Percentiles rank a stretch among this genome's conserved stretches.
phyloP scores from a whole-genome alignment of 2,329 filamentous ascomycete genomes.

The Curvularia verruculosa region DNA sequence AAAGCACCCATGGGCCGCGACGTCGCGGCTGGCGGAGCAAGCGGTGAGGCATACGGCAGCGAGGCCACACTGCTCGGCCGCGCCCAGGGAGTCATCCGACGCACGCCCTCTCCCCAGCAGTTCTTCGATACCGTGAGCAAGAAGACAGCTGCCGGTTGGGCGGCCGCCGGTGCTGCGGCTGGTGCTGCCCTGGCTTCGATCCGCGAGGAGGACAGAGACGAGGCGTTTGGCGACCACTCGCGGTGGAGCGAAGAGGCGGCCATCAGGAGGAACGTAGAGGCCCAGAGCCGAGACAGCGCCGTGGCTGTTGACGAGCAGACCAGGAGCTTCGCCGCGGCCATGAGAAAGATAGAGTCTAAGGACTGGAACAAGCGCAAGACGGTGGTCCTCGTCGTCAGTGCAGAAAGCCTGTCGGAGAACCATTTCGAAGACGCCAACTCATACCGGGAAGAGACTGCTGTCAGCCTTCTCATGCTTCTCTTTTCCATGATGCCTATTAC shows the following conservation, averaged over 20 bases:
- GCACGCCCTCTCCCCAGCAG: conserved; percentile 86
- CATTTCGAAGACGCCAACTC: conserved; percentile 61
- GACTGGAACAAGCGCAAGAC: conserved; percentile 61
- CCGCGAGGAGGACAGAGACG: conserved; percentile 79
- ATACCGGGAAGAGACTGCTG: conserved; percentile 76
- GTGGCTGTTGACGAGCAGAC: conserved; percentile 43
- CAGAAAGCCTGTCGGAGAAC: conserved; percentile 67
- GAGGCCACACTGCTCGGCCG: conserved; percentile 72
- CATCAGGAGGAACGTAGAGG: conserved; percentile 59
- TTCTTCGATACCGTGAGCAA: conserved; percentile 83
- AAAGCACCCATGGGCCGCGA: conserved; percentile 28
- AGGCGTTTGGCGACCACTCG: conserved; percentile 78
- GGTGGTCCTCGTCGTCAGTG: conserved; percentile 87
- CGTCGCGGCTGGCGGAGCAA: conserved; percentile 35
- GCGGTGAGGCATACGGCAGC: conserved; percentile 35
- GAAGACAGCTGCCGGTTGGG: conserved; percentile 79
- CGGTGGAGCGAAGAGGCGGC: conserved; percentile 92
- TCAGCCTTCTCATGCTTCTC: conserved; percentile 57
- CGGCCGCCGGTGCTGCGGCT: conserved; percentile 80
- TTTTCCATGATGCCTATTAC: conserved; percentile 22
- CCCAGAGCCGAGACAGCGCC: conserved; percentile 44
- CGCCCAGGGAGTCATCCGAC: conserved; percentile 79
- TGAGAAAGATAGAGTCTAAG: conserved; percentile 27
- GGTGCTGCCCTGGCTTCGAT: conserved; percentile 84
- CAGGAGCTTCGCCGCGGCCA: conserved; percentile 40